These are phyloP conservation scores for Tremella fuciformis DNA, from an alignment of 768 basidiomycete species.

Conservation along the genomic window DNA sequence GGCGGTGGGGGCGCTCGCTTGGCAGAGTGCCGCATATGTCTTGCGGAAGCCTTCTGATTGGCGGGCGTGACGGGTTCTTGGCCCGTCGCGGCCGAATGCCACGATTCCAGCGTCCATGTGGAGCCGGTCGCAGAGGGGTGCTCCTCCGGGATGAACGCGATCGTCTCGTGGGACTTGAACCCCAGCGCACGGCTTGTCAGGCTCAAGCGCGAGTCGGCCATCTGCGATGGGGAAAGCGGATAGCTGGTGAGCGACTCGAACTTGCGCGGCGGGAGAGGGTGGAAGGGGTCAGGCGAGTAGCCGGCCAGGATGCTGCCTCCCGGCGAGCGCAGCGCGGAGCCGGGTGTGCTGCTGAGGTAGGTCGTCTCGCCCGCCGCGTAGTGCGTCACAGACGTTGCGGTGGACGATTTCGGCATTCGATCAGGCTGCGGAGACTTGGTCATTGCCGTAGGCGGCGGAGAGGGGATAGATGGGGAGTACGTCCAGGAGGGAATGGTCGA, in stretches of 20 bases:
- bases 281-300: slow-evolving; percentile 42
- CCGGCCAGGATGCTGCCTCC: slow-evolving; percentile 35
- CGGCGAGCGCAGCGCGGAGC: slow-evolving; percentile 20
- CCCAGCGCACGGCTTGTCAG: not conserved
- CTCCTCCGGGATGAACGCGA: slow-evolving; percentile 21
- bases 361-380: not conserved
- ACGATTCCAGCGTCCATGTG: slow-evolving; percentile 36
- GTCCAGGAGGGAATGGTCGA: slow-evolving; percentile 32
- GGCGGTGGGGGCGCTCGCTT: slow-evolving; percentile 41
- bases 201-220: not conserved
- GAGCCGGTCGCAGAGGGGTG: slow-evolving; percentile 7
- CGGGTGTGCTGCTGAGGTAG: slow-evolving; percentile 20
- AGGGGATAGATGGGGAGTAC: slow-evolving; percentile 20
- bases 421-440: slow-evolving; percentile 1
- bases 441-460: slow-evolving; percentile 26
- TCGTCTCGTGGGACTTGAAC: not conserved
- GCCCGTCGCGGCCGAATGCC: slow-evolving; percentile 18
- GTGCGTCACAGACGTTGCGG: not conserved
- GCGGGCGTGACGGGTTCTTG: slow-evolving; percentile 1
- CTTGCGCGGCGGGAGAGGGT: slow-evolving; percentile 29
- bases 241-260: slow-evolving; percentile 35
- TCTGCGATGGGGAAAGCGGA: slow-evolving; percentile 29
- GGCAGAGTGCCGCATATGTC: not conserved
- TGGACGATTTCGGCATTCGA: slow-evolving; percentile 15
- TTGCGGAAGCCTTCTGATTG: slow-evolving; percentile 7